phyloP scores from a whole-genome alignment of 179 eudicot genomes.

The Vitellaria paradoxa region DNA sequence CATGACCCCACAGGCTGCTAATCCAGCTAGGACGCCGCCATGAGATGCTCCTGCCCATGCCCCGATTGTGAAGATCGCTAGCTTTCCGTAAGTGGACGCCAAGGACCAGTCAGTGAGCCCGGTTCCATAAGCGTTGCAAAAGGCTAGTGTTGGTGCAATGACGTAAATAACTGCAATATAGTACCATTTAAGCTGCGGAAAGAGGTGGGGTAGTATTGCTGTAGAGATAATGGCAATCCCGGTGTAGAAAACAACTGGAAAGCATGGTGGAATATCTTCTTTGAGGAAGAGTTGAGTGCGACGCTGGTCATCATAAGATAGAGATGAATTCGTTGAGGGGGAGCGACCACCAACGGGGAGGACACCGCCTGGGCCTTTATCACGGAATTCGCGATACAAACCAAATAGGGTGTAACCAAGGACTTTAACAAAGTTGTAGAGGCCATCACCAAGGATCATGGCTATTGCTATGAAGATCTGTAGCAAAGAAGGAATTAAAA shows the following conservation, averaged over 20 bases:
- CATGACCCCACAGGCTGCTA: constrained; percentile 88
- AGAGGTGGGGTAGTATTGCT: constrained; percentile 43
- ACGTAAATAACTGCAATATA: constrained; percentile 49
- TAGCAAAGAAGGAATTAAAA: neutral
- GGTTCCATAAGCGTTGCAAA: constrained; percentile 78
- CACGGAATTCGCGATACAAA: constrained; percentile 40
- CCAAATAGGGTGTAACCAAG: constrained; percentile 51
- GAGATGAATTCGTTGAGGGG: neutral
- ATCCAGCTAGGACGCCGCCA: constrained; percentile 70
- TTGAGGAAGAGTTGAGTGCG: constrained; percentile 50
- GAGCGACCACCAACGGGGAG: constrained; percentile 37
- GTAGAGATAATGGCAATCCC: constrained; percentile 43
- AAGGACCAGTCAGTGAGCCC: constrained; percentile 86
- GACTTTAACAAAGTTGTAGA: constrained; percentile 52
- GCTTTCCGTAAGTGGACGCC: constrained; percentile 74
- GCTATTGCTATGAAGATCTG: constrained; percentile 50
- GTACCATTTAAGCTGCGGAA: constrained; percentile 72
- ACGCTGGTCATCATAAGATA: constrained; percentile 49
- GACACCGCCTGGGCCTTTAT: constrained; percentile 24
- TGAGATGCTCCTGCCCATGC: constrained; percentile 65
- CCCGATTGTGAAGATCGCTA: constrained; percentile 61
- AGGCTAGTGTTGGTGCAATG: constrained; percentile 58
- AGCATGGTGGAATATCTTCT: constrained; percentile 56
- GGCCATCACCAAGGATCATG: constrained; percentile 58
- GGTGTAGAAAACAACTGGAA: constrained; percentile 46